Evolutionary conservation across 768 basidiomycete genomes (phyloP), one percentile per base, ranked within the genome.

Genomic region (Psilocybe azurescens): DNA sequence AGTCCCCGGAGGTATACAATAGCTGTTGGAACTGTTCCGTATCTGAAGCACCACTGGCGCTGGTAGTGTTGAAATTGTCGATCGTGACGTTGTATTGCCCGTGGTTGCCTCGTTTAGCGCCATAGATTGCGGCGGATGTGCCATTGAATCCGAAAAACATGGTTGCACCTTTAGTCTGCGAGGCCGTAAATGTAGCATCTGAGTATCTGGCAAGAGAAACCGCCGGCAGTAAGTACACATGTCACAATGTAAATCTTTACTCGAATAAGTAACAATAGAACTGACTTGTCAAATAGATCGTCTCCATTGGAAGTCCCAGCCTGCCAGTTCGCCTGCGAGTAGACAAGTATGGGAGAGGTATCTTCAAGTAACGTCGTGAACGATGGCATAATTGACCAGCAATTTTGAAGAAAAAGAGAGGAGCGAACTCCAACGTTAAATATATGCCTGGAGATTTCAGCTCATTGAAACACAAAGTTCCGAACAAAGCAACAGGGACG

Each of bases 31-130:
- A 61, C n/a, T 56, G 8, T 3, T 52, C 36, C 2, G 48, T 16
- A n/a, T 20, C 30, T 20, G 60, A 51, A 13, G 41, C n/a, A 5
- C 72, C 72, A 60, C 38, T 62, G 0, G 33, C 39, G 1, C 65
- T 39, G n/a, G 66, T 49, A 28, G 63, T 64, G 1, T 58, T 13
- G 16, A 48, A 53, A 0, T 65, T 64, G 47, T 74, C 70, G 2
- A 74, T 49, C 14, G 61, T 58, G 10, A 70, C 65, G 56, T 68
- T 65, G 52, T 68, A 72, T 14, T 65, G 67, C 2, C 81, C 79
- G 62, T 81, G 79, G 56, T 80, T 79, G 13, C 30, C 9, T 7
- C 81, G 72, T 44, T 74, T 76, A 3, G 80, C 73, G 5, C 81
- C 81, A 33, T 74, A 81, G 16, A 82, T 69, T 60, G 69, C 70